Percentiles rank a stretch among this genome's conserved stretches.
Conservation (phyloP, 345 rosid genomes). For the Brassica napus region Da-Ae NC_063446.1:5917001-5917500, state of each 20-base stretch:
- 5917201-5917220: slow-evolving; percentile 81
- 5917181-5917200: slow-evolving; percentile 59
- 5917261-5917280: slow-evolving; percentile 70
- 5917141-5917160: slow-evolving; percentile 74
- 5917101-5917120: slow-evolving; percentile 71
- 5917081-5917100: slow-evolving; percentile 64
- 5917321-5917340: slow-evolving; percentile 87
- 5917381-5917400: slow-evolving; percentile 93
- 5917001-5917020: not conserved
- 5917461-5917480: slow-evolving; percentile 92
- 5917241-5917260: slow-evolving; percentile 56
- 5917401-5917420: slow-evolving; percentile 75
- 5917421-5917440: slow-evolving; percentile 68
- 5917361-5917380: slow-evolving; percentile 71
- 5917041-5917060: slow-evolving; percentile 17
- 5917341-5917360: slow-evolving; percentile 79
- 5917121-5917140: slow-evolving; percentile 51
- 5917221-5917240: slow-evolving; percentile 68
- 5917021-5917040: not conserved
- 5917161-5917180: slow-evolving; percentile 77
- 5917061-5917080: slow-evolving; percentile 77
- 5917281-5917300: slow-evolving; percentile 83
- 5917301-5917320: slow-evolving; percentile 78
- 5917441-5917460: slow-evolving; percentile 94
- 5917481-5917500: slow-evolving; percentile 94